Evolutionary conservation across 140 eudicot genomes (phyloP).

Genomic region (Bidens hawaiensis): DNA sequence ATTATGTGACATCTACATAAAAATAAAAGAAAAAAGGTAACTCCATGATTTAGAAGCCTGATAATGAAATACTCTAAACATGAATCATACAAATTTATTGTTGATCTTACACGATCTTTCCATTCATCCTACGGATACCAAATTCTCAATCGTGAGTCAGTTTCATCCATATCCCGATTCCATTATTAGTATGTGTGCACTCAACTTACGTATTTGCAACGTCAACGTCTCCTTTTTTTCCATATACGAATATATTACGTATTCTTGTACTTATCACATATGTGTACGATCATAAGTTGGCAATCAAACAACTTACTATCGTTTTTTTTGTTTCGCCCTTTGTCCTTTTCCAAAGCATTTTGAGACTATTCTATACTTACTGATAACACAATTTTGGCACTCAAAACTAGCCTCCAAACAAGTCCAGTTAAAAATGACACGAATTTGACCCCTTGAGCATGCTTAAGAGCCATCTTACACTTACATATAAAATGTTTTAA

Average conservation of each 20-base stretch:
- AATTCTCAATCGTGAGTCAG: no score
- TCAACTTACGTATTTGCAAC: not conserved
- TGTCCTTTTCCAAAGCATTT: slow-evolving; percentile 9
- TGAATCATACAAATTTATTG: not conserved
- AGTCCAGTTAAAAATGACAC: not conserved
- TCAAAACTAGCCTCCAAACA: slow-evolving; percentile 27
- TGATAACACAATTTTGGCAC: slow-evolving; percentile 10
- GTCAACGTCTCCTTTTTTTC: not conserved
- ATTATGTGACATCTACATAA: no score
- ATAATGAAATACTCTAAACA: no score
- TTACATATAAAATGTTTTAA: not conserved
- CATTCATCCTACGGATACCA: no score
- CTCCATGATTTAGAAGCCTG: no score
- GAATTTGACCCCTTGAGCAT: slow-evolving; percentile 21
- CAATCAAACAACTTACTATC: slow-evolving; percentile 11
- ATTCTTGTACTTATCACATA: not conserved
- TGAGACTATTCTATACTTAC: not conserved
- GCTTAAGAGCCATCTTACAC: slow-evolving; percentile 30
- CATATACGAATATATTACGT: not conserved
- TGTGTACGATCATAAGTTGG: slow-evolving; percentile 3
- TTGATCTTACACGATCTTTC: no score
- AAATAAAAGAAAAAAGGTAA: no score
- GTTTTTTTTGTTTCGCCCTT: slow-evolving; percentile 9
- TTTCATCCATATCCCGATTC: no score
- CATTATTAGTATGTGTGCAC: no score